A percentile compares a stretch with the other conserved stretches of the same genome.
Conservation (phyloP, 2,329 filamentous ascomycete species). For the Fusarium longipes region DNA sequence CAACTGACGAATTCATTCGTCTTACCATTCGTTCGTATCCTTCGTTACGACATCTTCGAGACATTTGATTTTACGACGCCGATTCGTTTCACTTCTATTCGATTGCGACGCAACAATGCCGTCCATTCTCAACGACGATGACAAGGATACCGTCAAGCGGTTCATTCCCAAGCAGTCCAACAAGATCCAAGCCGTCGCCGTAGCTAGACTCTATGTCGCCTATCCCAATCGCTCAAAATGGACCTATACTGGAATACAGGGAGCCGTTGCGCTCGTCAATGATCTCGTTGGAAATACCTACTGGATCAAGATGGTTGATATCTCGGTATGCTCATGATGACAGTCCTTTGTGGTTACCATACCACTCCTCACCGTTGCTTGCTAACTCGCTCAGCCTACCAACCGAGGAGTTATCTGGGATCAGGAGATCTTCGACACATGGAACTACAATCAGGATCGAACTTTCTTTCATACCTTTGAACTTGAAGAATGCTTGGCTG, state of each 20-base stretch:
- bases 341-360: slow-evolving; percentile 12
- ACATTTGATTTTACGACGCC: slow-evolving; percentile 8
- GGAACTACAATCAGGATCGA: slow-evolving; percentile 94
- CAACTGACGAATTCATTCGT: slow-evolving; percentile 25
- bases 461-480: slow-evolving; percentile 99
- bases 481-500: slow-evolving; percentile 90
- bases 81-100: background rate
- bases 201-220: slow-evolving; percentile 92
- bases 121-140: slow-evolving; percentile 84
- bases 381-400: slow-evolving; percentile 65
- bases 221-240: slow-evolving; percentile 88
- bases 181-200: slow-evolving; percentile 96
- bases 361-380: slow-evolving; percentile 16
- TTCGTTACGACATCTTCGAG: background rate
- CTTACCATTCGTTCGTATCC: slow-evolving; percentile 22
- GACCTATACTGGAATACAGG: slow-evolving; percentile 94
- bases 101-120: slow-evolving; percentile 59
- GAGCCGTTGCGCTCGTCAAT: slow-evolving; percentile 90
- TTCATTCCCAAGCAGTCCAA: slow-evolving; percentile 93
- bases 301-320: slow-evolving; percentile 97
- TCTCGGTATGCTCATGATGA: slow-evolving; percentile 73
- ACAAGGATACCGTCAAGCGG: slow-evolving; percentile 96
- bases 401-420: slow-evolving; percentile 93
- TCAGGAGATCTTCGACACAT: slow-evolving; percentile 96
- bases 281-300: slow-evolving; percentile 95